Conservation (phyloP, 73 alveolate species). For the Stentor coeruleus region DNA sequence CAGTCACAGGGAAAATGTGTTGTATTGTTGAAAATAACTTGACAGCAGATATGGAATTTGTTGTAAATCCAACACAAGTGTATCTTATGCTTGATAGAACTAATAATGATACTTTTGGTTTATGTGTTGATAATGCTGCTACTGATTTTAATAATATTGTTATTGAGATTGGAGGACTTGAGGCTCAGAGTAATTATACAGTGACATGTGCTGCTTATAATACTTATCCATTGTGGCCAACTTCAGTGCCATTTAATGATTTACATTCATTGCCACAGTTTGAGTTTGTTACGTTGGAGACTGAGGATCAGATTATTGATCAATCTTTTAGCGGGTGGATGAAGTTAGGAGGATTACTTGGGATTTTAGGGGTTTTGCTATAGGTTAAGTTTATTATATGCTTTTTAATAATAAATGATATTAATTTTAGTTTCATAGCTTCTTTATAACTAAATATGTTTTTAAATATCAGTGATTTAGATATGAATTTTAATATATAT, state of each 20-base stretch:
- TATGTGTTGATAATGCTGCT: not conserved
- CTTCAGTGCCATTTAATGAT: not conserved
- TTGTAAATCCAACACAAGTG: not conserved
- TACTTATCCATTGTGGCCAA: not conserved
- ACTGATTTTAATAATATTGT: too few relatives aligned
- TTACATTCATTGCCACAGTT: not conserved
- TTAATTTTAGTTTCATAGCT: too few relatives aligned
- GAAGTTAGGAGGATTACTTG: not conserved
- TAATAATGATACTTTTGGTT: not conserved
- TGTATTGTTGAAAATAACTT: not conserved
- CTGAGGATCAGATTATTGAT: not conserved
- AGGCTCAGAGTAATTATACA: not conserved
- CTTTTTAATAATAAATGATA: too few relatives aligned
- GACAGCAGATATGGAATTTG: too few relatives aligned
- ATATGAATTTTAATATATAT: too few relatives aligned
- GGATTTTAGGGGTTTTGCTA: not conserved
- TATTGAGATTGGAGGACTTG: too few relatives aligned
- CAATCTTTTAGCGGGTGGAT: not conserved
- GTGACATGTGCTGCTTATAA: not conserved
- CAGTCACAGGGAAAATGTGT: not conserved
- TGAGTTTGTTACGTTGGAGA: not conserved
- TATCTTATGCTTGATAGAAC: not conserved
- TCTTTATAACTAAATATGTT: too few relatives aligned
- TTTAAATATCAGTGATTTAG: too few relatives aligned
- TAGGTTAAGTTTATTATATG: too few relatives aligned